phyloP scores from a whole-genome alignment of 352 stramenopile species.

The Phytophthora meadii region DNA sequence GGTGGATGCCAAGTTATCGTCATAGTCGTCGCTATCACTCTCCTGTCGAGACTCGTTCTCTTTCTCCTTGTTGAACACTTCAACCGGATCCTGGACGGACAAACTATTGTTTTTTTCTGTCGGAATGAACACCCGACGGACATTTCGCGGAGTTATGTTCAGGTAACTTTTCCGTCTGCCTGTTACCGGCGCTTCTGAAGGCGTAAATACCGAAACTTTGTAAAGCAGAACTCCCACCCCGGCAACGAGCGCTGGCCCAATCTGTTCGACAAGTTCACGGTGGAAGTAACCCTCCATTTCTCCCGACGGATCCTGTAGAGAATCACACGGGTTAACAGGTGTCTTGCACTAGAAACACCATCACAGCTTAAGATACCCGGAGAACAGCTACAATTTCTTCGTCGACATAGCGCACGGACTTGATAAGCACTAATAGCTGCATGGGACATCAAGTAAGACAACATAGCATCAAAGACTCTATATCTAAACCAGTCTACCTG shows the following conservation, averaged over 20 bases:
- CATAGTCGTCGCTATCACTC: slow-evolving; percentile 44
- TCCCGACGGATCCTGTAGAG: slow-evolving; percentile 71
- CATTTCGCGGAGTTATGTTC: slow-evolving; percentile 75
- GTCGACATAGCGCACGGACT: slow-evolving; percentile 83
- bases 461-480: not conserved
- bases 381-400: slow-evolving; percentile 84
- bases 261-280: slow-evolving; percentile 74
- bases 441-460: slow-evolving; percentile 1
- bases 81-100: slow-evolving; percentile 43
- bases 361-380: slow-evolving; percentile 44
- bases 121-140: slow-evolving; percentile 61
- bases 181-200: slow-evolving; percentile 53
- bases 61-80: slow-evolving; percentile 63
- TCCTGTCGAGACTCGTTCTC: slow-evolving; percentile 39
- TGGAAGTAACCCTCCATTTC: slow-evolving; percentile 87
- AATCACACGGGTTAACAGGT: not conserved
- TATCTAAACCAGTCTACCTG: slow-evolving; percentile 35
- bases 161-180: slow-evolving; percentile 66
- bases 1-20: slow-evolving; percentile 25
- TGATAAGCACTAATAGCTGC: slow-evolving; percentile 77
- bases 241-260: slow-evolving; percentile 60
- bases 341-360: not conserved
- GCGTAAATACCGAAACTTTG: slow-evolving; percentile 75
- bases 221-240: slow-evolving; percentile 66
- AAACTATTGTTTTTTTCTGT: slow-evolving; percentile 30